A percentile compares a stretch with the other conserved stretches of the same genome.
Evolutionary conservation across 1,284 basidiomycete genomes (phyloP).

Genomic region (Mixia osmundae): DNA sequence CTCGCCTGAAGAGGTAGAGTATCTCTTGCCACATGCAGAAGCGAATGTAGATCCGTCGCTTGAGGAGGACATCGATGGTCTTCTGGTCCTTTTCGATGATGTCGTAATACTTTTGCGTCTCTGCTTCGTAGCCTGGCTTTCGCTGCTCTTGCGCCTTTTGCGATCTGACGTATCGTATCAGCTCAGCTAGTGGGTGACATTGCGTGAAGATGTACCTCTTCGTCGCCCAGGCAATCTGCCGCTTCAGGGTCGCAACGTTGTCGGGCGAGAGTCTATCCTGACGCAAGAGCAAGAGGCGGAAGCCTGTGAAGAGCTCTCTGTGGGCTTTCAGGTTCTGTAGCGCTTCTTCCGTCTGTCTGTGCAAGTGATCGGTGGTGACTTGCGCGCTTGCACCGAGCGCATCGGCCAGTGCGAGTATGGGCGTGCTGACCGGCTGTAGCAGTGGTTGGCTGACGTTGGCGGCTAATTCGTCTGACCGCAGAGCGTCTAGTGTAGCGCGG

Average conservation of each 20-base stretch:
- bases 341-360: background rate
- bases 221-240: background rate
- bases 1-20: too few relatives aligned
- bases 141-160: background rate
- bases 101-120: background rate
- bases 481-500: background rate
- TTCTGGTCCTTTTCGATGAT: background rate
- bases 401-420: background rate
- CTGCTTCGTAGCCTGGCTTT: background rate
- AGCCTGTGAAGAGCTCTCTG: background rate
- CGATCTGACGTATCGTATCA: too few relatives aligned
- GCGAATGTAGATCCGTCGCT: conserved; percentile 1
- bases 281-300: background rate
- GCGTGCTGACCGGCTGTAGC: background rate
- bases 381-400: background rate
- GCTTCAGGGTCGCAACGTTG: background rate
- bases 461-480: background rate
- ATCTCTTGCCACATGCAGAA: too few relatives aligned
- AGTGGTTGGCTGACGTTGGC: background rate
- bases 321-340: background rate
- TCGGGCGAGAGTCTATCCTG: conserved; percentile 2
- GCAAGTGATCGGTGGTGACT: background rate
- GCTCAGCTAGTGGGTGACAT: too few relatives aligned
- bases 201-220: too few relatives aligned
- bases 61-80: background rate